Evolutionary conservation across 768 basidiomycete species (phyloP).

Genomic region (Boletus sp.): DNA sequence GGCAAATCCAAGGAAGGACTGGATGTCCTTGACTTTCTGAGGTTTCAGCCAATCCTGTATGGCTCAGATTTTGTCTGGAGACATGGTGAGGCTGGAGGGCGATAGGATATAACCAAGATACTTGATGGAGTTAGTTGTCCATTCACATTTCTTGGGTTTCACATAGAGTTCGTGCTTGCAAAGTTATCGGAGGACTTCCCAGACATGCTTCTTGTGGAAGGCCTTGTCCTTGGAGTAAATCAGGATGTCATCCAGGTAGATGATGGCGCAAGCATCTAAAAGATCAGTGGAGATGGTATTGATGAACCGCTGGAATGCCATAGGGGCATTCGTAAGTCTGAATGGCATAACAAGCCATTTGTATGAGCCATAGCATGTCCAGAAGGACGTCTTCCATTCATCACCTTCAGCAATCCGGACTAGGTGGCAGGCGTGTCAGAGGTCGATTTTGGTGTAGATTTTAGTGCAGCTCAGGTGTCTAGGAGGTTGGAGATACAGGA

Average conservation of each 20-base stretch:
- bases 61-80: background rate
- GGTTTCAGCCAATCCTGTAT: background rate
- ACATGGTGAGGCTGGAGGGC: background rate
- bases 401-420: background rate
- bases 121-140: background rate
- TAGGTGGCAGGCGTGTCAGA: no score
- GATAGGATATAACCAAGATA: background rate
- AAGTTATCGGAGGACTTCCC: background rate
- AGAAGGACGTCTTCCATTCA: background rate
- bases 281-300: constrained; percentile 11
- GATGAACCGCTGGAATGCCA: constrained; percentile 27
- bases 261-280: constrained; percentile 34
- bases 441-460: no score
- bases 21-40: background rate
- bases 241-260: constrained; percentile 44
- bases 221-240: constrained; percentile 30
- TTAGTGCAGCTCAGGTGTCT: no score
- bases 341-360: no score
- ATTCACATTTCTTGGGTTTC: background rate
- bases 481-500: no score
- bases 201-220: no score
- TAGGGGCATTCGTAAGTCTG: no score
- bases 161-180: background rate
- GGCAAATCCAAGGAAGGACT: no score
- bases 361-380: background rate